Conservation (phyloP, 371 early-diverging fungal species). For the Mucor sp. region DNA sequence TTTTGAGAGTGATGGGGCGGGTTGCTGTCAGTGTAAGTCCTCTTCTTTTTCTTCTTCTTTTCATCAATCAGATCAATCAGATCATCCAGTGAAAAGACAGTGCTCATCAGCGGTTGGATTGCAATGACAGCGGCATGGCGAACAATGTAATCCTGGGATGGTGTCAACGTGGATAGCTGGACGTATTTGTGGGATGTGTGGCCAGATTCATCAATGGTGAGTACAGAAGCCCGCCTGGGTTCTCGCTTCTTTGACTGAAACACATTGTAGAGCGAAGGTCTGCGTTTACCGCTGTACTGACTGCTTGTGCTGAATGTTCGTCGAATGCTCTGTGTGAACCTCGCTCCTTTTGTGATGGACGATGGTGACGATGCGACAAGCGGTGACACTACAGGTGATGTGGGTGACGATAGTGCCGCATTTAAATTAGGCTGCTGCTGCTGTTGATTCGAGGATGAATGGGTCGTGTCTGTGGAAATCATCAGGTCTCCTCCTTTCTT, state of each 20-base stretch:
- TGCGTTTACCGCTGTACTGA: neutral
- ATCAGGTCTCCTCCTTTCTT: neutral
- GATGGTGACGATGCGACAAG: neutral
- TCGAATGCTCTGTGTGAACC: constrained; percentile 9
- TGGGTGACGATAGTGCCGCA: neutral
- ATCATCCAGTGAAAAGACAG: constrained; percentile 58
- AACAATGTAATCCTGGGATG: constrained; percentile 60
- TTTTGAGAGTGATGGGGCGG: neutral
- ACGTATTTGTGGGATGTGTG: neutral
- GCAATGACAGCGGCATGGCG: constrained; percentile 75
- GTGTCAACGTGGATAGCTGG: constrained; percentile 12
- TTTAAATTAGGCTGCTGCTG: neutral
- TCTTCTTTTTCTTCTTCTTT: neutral
- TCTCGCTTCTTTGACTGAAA: constrained; percentile 12
- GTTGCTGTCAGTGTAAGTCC: neutral
- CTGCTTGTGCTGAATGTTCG: constrained; percentile 21
- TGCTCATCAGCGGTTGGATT: constrained; percentile 63
- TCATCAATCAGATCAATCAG: constrained; percentile 58
- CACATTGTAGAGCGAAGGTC: neutral
- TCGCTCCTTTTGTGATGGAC: neutral
- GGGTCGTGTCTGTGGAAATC: neutral
- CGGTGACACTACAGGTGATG: neutral
- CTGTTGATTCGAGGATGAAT: neutral
- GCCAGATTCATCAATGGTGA: constrained; percentile 3
- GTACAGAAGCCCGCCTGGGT: constrained; percentile 16